These are phyloP conservation scores for Ophiocordyceps australis DNA, from an alignment of 2,329 filamentous ascomycete species.

Conservation along the genomic window DNA sequence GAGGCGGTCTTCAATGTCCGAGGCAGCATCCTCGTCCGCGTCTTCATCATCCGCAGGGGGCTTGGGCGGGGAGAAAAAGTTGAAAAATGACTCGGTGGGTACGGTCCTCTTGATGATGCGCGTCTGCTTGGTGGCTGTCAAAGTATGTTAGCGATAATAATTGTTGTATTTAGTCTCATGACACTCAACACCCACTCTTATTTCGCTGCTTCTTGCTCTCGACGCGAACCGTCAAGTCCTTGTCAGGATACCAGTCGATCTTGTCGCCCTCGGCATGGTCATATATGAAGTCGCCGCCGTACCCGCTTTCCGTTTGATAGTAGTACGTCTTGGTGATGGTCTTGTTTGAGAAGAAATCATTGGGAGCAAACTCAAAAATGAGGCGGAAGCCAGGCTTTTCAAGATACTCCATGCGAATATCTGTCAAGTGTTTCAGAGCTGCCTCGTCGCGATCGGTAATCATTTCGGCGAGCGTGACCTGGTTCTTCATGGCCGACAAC, in stretches of 20 bases:
- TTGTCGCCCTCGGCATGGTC: conserved; percentile 97
- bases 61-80: conserved; percentile 95
- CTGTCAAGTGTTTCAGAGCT: conserved; percentile 73
- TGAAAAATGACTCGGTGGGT: conserved; percentile 95
- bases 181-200: conserved; percentile 49
- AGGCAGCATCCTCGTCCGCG: conserved; percentile 56
- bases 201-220: conserved; percentile 99
- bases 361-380: conserved; percentile 91
- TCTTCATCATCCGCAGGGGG: conserved; percentile 57
- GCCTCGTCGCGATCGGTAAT: conserved; percentile 95
- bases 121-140: conserved; percentile 89
- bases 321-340: conserved; percentile 95
- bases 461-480: conserved; percentile 91
- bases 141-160: no score
- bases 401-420: conserved; percentile 98
- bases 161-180: no score
- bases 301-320: conserved; percentile 97
- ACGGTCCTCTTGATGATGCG: conserved; percentile 98
- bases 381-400: conserved; percentile 96
- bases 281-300: conserved; percentile 98
- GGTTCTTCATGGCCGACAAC: conserved; percentile 99
- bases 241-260: conserved; percentile 88
- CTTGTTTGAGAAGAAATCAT: conserved; percentile 97
- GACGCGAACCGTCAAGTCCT: conserved; percentile 83
- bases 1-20: conserved; percentile 91